A percentile compares a stretch with the other conserved stretches of the same genome.
Conservation (phyloP, 2,329 filamentous ascomycete genomes). For the Alternaria gansuensis region DNA sequence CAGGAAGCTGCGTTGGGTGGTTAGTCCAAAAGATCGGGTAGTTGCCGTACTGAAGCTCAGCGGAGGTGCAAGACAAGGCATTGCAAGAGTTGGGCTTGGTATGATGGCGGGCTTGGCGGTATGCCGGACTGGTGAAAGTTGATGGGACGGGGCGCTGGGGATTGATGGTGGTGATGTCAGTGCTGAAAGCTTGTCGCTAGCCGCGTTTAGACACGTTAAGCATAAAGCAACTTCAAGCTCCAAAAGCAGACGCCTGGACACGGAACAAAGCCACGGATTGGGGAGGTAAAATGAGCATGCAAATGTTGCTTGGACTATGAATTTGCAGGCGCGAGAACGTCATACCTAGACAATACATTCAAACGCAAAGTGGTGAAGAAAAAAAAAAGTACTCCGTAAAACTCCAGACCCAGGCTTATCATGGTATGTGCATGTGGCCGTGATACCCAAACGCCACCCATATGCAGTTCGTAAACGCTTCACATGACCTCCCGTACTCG, state of each 20-base stretch:
- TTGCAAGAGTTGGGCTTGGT: conserved; percentile 9
- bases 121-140: neutral
- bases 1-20: conserved; percentile 32
- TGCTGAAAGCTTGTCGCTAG: conserved; percentile 20
- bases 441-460: conserved; percentile 37
- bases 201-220: conserved; percentile 17
- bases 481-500: conserved; percentile 10
- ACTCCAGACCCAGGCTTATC: conserved; percentile 13
- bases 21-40: conserved; percentile 6
- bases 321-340: conserved; percentile 1
- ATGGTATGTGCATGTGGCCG: conserved; percentile 9
- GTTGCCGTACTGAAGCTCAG: conserved; percentile 1
- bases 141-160: neutral
- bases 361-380: neutral
- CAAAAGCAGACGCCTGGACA: conserved; percentile 10
- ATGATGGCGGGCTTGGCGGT: conserved; percentile 3
- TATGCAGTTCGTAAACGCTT: conserved; percentile 42
- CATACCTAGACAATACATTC: neutral
- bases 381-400: neutral
- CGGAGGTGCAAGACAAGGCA: conserved; percentile 5
- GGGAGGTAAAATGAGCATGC: neutral
- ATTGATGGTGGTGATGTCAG: conserved; percentile 18
- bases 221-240: conserved; percentile 33
- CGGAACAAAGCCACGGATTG: neutral
- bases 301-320: neutral